Base-by-base conservation (phyloP, 345 rosid genomes). In the Arabidopsis arenosa region DNA sequence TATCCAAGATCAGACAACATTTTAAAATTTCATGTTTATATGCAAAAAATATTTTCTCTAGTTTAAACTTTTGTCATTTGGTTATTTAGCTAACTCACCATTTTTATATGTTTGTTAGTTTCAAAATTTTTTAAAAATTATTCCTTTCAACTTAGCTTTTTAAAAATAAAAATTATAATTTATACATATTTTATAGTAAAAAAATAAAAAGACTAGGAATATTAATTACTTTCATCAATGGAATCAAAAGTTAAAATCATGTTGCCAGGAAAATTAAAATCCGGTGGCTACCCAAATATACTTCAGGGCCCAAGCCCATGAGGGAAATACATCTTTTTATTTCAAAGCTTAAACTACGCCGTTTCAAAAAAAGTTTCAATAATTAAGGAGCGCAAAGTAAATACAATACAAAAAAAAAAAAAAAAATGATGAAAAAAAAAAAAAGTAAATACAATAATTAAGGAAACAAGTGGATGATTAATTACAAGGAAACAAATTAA, bases 221-320 rank as follows among this genome's bases (percentile, higher is more conserved):
- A 0, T 18, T 18, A 18, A 23, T 23, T 23, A 23, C 26, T 23
- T 23, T 23, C 26, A 23, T 23, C 26, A 23, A 23, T 2, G 26
- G 1, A 18, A 18, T 18, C 21, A 18, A 18, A 18, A 18, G 1
- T 18, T 18, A 18, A 18, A 18, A 18, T 18, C 21, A 40, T 12
- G 47, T 43, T 12, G 47, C 47, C 15, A 43, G 14, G 7, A 13
- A 43, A 43, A 43, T 43, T 5, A 43, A 15, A 43, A 43, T 43
- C 7, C 1, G 48, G 7, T 13, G 1, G 48, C 48, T 5, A 13
- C 15, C 0, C 30, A 28, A 28, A 28, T 15, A 18, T 39, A 37
- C 0, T 32, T 62, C 18, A 65, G 47, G 56, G 57, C 44, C 57
- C 44, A 65, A 48, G 56, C 70, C 44, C 70, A 63, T 0, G 5